Evolutionary conservation across 352 stramenopile species (phyloP), one percentile per base, ranked within the genome.

Genomic region (Pythium grandisporangium): DNA sequence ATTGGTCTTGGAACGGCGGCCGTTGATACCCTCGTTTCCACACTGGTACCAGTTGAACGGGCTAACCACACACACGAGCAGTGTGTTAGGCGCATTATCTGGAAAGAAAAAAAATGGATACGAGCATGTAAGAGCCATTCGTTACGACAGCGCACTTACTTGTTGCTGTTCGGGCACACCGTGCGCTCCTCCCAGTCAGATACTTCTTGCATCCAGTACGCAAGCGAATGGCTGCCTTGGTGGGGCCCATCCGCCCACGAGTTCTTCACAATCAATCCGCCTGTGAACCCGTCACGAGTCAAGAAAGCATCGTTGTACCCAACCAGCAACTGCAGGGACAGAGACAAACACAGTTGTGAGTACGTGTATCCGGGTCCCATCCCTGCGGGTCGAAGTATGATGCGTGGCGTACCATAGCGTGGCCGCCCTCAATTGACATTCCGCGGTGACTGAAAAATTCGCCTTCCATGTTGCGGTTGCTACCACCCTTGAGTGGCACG

Each of bases 41-140:
- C 77, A 90, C 24, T 87, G 73, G 45, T 90, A 87, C 77, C 71
- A 90, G 55, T 84, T 87, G 45, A 84, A 79, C 5, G 73, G 77
- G 34, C 76, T 87, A 29, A 35, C n/a, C n/a, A n/a, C n/a, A n/a
- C 17, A 14, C 37, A 48, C 6, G 13, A 12, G 21, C n/a, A 5
- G 6, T 4, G 5, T 8, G 27, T 32, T 6, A 26, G 24, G 29
- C 20, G 17, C 25, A 30, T 14, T 14, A 41, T 6, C 6, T 13
- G 8, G 17, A 34, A 23, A 34, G 19, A 10, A 37, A 16, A 14
- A n/a, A n/a, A n/a, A n/a, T n/a, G n/a, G n/a, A n/a, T n/a, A n/a
- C n/a, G n/a, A n/a, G n/a, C n/a, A n/a, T n/a, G n/a, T n/a, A n/a
- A n/a, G n/a, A n/a, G n/a, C n/a, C n/a, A n/a, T n/a, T n/a, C 14